Evolutionary conservation across 2,329 filamentous ascomycete genomes (phyloP), one percentile per base, ranked within the genome.

Genomic region (Nigrograna mackinnonii): DNA sequence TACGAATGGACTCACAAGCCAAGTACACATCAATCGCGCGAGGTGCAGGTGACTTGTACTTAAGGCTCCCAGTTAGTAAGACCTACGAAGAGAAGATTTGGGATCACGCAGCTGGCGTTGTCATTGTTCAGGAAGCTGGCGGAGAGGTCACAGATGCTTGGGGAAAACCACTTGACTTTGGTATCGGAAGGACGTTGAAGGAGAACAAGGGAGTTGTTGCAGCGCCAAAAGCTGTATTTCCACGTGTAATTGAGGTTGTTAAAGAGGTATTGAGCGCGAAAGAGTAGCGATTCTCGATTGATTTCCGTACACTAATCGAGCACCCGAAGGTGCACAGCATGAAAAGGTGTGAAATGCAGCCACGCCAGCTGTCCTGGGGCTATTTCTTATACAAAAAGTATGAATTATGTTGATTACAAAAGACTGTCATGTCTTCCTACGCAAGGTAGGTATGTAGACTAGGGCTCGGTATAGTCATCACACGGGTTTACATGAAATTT

Each of bases 1-100:
- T 99, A 46, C 84, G 92, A 52, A 94, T 99, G 87, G 94, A 99
- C 74, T 95, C 89, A 39, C 94, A 99, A 73, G 92, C 94, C 58
- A 99, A 99, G 73, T 99, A 99, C 72, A 92, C 86, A 49, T 94
- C 89, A 24, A 95, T 99, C 66, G 94, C 94, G 24, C 81, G 94
- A 50, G 94, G 94, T 34, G 91, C 91, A 4, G 94, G 91, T 37
- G 94, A 99, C 64, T 85, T 99, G 53, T 99, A 99, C 73, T 80
- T 99, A 44, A 83, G 95, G 40, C 75, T 99, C 44, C 94, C 94
- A 3, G 86, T 89, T 20, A 87, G 83, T 66, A 87, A 86, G 57
- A 85, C 86, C 40, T 99, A 99, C 74, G 84, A 95, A 68, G 94
- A 99, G 79, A 99, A 99, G 82, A 99, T 99, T 56, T 99, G 94